Base-by-base conservation (phyloP, 768 basidiomycete species). In the Pulveroboletus sp. region DNA sequence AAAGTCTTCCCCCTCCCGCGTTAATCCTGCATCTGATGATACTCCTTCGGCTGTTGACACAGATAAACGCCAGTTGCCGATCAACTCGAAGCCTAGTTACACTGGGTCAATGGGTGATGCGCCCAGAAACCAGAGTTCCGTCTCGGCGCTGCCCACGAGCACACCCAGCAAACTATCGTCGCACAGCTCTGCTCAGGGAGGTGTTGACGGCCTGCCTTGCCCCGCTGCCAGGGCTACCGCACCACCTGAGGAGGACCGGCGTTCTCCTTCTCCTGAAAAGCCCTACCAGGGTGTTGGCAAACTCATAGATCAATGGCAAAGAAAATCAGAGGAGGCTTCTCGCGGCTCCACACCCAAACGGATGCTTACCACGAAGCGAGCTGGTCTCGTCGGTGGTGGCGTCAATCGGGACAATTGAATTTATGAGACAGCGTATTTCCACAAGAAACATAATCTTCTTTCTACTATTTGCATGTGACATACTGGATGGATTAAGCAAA, bases 281-380 rank as follows among this genome's bases (percentile, higher is more conserved):
- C 85, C 86, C 27, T 93, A 84, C 65, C 83, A 82, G 61, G 90
- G 90, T 31, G 90, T 93, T 37, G 85, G 88, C 24, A 87, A 78
- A 68, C 73, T 93, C 30, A 92, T 93, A 55, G 87, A 89, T 62
- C 81, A 91, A 62, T 93, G 90, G 90, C 88, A 93, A 66, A 81
- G 80, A 50, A 91, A 86, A 69, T 81, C 84, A 16, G 85, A 84
- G 55, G 81, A 80, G 31, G 61, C 68, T 41, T 52, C 71, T 22
- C 73, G 65, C 22, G 61, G 63, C 22, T 64, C 64, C 19, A 55
- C 53, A 24, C 61, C 61, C 31, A 73, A 70, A 62, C 72, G 76
- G 72, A 70, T 68, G 27, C 54, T 69, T 43, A 60, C 63, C 24
- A 50, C 65, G 3, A 81, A 76, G 65, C 73, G 76, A 60, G 67